phyloP scores from a whole-genome alignment of 345 rosid genomes.

The Populus simonii region DNA sequence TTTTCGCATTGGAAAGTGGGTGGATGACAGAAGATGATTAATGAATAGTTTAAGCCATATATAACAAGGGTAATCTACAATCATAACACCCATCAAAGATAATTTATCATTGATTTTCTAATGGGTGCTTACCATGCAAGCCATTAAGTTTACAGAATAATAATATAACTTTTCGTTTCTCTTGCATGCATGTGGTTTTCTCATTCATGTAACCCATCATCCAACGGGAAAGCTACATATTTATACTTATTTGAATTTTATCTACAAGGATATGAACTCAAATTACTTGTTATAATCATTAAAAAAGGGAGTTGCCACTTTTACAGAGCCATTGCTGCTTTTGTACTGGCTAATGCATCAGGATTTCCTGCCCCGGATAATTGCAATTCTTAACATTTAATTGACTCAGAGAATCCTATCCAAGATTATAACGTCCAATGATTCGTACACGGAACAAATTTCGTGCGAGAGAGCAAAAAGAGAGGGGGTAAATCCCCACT shows the following conservation, averaged over 20 bases:
- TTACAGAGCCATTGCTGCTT: not conserved
- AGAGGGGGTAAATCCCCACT: too few relatives aligned
- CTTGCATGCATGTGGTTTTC: not conserved
- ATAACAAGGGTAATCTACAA: not conserved
- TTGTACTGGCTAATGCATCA: too few relatives aligned
- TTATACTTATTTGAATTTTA: not conserved
- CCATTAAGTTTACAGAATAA: not conserved
- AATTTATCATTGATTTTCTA: not conserved
- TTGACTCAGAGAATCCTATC: not conserved
- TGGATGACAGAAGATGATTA: not conserved
- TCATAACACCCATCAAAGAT: not conserved
- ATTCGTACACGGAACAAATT: conserved; percentile 10
- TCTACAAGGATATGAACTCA: too few relatives aligned
- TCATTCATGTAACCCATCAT: not conserved
- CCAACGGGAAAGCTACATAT: not conserved
- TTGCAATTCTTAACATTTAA: not conserved
- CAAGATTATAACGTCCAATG: not conserved
- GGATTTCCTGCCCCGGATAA: not conserved
- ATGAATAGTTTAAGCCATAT: not conserved
- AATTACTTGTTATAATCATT: not conserved
- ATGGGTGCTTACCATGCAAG: not conserved
- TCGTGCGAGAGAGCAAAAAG: not conserved
- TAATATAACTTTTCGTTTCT: not conserved
- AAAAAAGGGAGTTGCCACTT: not conserved
- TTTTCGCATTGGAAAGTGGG: not conserved